These are phyloP conservation scores for Lolium perenne DNA, from an alignment of 176 grass and related monocot genomes.

Conservation along the genomic window DNA sequence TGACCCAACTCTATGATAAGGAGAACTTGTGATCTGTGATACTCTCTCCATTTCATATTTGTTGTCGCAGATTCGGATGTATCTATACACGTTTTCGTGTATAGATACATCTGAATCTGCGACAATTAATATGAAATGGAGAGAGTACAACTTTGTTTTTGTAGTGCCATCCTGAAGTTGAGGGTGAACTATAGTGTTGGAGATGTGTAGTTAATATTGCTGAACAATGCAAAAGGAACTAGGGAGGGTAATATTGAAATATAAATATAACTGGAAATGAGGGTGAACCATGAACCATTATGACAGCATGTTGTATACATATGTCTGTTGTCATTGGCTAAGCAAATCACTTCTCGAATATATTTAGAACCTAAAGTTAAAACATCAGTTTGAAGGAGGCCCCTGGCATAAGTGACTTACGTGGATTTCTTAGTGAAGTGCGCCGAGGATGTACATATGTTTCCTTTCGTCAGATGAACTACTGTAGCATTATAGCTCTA, in stretches of 20 bases:
- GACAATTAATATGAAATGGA: too few relatives aligned
- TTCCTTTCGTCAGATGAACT: not conserved
- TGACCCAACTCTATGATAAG: not conserved
- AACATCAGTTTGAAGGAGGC: conserved; percentile 16
- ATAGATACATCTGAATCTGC: too few relatives aligned
- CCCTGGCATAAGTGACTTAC: not conserved
- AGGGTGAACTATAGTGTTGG: not conserved
- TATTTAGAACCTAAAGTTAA: not conserved
- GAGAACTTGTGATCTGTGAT: not conserved
- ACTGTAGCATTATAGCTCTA: not conserved
- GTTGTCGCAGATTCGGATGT: too few relatives aligned
- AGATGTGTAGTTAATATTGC: not conserved
- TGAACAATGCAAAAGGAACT: conserved; percentile 20
- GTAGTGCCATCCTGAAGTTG: not conserved
- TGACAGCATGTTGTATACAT: not conserved
- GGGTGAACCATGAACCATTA: not conserved
- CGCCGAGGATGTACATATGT: not conserved
- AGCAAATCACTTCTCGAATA: conserved; percentile 18
- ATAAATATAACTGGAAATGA: conserved; percentile 10
- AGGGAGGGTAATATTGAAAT: not conserved
- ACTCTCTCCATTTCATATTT: too few relatives aligned
- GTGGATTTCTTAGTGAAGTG: not conserved
- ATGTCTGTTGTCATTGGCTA: conserved; percentile 4
- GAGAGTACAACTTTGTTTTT: not conserved
- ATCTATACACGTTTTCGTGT: too few relatives aligned